Evolutionary conservation across 1,139 yeast genomes (phyloP).

Genomic region (Taphrina confusa): DNA sequence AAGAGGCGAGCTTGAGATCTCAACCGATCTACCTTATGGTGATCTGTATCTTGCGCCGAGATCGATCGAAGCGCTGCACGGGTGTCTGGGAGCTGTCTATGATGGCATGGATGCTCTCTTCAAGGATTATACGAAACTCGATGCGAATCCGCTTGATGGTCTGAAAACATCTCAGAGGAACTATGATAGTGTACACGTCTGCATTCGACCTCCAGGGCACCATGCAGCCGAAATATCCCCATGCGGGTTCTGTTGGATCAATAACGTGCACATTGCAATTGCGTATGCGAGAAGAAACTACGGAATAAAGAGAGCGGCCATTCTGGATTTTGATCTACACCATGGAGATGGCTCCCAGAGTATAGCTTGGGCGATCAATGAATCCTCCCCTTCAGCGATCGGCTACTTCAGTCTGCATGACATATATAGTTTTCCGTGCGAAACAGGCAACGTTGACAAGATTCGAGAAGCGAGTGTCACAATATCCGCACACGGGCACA

Average conservation of each 20-base stretch:
- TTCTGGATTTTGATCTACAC: slow-evolving; percentile 79
- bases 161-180: not conserved
- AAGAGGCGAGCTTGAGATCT: slow-evolving; percentile 68
- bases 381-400: slow-evolving; percentile 55
- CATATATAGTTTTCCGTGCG: slow-evolving; percentile 84
- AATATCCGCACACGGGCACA: slow-evolving; percentile 63
- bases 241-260: slow-evolving; percentile 81
- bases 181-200: slow-evolving; percentile 33
- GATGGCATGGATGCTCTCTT: slow-evolving; percentile 65
- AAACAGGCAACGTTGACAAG: slow-evolving; percentile 59
- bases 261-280: slow-evolving; percentile 79
- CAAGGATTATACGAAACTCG: too few relatives aligned
- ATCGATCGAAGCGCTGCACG: slow-evolving; percentile 72
- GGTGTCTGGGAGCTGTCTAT: slow-evolving; percentile 78
- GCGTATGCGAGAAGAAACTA: slow-evolving; percentile 71
- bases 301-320: slow-evolving; percentile 76
- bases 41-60: slow-evolving; percentile 73
- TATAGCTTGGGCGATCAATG: slow-evolving; percentile 69
- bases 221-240: slow-evolving; percentile 85
- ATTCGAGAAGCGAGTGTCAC: slow-evolving; percentile 74
- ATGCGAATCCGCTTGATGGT: slow-evolving; percentile 30
- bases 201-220: slow-evolving; percentile 80
- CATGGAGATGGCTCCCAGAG: slow-evolving; percentile 95
- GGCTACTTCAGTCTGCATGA: slow-evolving; percentile 87
- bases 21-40: slow-evolving; percentile 79